Base-by-base conservation (phyloP, 306 rosid species). In the Senna tora region DNA sequence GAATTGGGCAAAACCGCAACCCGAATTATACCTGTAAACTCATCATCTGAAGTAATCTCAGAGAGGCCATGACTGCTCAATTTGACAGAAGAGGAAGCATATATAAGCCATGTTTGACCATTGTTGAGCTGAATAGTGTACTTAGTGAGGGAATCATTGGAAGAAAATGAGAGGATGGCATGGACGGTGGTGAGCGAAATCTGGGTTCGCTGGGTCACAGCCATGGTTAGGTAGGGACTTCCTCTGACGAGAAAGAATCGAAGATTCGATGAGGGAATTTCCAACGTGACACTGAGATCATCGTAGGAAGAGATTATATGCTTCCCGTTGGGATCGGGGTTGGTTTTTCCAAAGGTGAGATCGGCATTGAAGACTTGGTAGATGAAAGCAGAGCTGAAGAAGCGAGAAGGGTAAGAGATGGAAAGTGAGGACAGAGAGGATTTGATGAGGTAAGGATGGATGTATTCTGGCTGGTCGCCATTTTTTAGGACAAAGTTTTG, bases 401-500 rank as follows among this genome's bases (percentile, higher is more conserved):
- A 51, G 46, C 81, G 90, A 33, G 91, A 49, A 55, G 98, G 96
- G 88, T 87, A 87, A 0, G 87, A 93, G 73, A 81, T 15, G 0
- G 93, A 77, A 0, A 93, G 84, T 0, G 93, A 67, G 22, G 88
- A 82, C 69, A 57, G 49, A 5, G 91, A 62, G 39, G 96, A 75
- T 84, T 87, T 85, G 69, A 90, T 53, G 64, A 85, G 84, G 78
- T 93, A 93, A 4, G 96, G 98, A 69, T 93, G 98, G 79, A 90
- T 68, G 78, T 85, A 93, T 28, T 90, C 98, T 9, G 92, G 86
- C 49, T 85, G 89, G 16, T 86, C 89, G 1, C 90, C 96, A 30
- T 90, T 88, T 63, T 86, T 79, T 0, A 93, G 87, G 69, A 76
- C 85, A 58, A 75, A 83, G 77, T 93, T 93, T 65, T 93, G 93